Evolutionary conservation across 2,329 filamentous ascomycete species (phyloP).

Genomic region (Lachnellula arida): DNA sequence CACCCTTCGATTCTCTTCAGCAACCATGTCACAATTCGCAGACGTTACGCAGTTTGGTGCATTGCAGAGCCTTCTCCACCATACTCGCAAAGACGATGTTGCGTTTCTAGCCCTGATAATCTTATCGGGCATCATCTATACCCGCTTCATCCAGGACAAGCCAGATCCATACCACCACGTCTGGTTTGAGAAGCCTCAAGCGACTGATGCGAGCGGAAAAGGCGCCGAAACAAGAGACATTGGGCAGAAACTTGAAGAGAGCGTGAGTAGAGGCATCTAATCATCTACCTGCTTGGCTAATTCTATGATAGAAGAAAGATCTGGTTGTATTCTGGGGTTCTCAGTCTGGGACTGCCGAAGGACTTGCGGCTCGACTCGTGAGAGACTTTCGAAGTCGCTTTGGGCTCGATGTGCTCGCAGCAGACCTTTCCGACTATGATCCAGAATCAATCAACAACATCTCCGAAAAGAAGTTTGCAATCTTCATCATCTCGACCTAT

Average conservation of each 20-base stretch:
- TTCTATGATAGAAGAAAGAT: constrained; percentile 9
- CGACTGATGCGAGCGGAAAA: not conserved
- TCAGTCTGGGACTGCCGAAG: constrained; percentile 43
- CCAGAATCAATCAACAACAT: constrained; percentile 17
- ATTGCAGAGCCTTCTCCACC: no score
- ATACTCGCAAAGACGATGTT: no score
- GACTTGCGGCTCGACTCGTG: constrained; percentile 37
- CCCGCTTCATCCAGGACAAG: constrained; percentile 27
- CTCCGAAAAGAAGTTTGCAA: constrained; percentile 9
- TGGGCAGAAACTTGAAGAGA: constrained; percentile 30
- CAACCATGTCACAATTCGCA: no score
- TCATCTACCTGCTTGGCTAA: not conserved
- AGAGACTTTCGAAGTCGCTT: constrained; percentile 38
- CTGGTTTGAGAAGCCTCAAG: constrained; percentile 45
- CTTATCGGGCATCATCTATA: no score
- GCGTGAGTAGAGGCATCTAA: constrained; percentile 4
- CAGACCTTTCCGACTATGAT: constrained; percentile 45
- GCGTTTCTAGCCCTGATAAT: no score
- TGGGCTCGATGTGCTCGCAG: constrained; percentile 37
- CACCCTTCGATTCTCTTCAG: no score
- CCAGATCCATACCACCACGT: constrained; percentile 46
- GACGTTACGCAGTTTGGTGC: no score
- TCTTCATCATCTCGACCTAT: constrained; percentile 25
- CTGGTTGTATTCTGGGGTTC: constrained; percentile 44
- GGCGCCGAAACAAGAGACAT: constrained; percentile 40